A percentile compares a stretch with the other conserved stretches of the same genome.
phyloP scores from a whole-genome alignment of 2,329 filamentous ascomycete genomes.

The Paraphoma sp. region DNA sequence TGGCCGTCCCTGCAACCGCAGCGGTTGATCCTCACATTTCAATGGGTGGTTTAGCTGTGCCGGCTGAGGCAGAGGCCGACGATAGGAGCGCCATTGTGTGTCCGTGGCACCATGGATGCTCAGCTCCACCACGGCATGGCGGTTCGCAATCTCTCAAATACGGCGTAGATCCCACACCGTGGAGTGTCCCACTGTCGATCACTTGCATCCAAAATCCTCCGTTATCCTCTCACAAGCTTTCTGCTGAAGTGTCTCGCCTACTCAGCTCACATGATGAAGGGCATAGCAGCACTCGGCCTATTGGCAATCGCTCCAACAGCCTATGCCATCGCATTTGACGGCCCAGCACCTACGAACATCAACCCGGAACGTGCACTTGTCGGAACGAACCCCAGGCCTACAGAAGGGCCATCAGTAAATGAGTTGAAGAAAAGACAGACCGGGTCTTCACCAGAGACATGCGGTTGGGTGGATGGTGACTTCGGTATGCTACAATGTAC shows the following conservation, averaged over 20 bases:
- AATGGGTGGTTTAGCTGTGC: not conserved
- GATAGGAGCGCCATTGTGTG: slow-evolving; percentile 6
- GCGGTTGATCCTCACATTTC: not conserved
- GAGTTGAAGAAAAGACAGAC: slow-evolving; percentile 26
- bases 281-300: slow-evolving; percentile 11
- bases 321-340: slow-evolving; percentile 27
- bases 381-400: slow-evolving; percentile 28
- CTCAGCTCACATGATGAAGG: slow-evolving; percentile 7
- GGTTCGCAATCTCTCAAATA: slow-evolving; percentile 12
- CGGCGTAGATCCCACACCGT: not conserved
- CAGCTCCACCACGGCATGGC: slow-evolving; percentile 3
- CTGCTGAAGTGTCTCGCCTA: not conserved
- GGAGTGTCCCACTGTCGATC: not conserved
- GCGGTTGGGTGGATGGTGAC: slow-evolving; percentile 32
- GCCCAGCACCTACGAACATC: slow-evolving; percentile 22
- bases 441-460: slow-evolving; percentile 20
- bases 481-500: slow-evolving; percentile 15
- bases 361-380: slow-evolving; percentile 13
- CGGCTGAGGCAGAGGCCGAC: not conserved
- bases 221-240: not conserved
- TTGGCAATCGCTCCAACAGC: slow-evolving; percentile 21
- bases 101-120: slow-evolving; percentile 3
- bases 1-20: not conserved
- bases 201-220: not conserved
- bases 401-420: slow-evolving; percentile 23